Percentiles rank a stretch among this genome's conserved stretches.
These are phyloP conservation scores for Microsporum canis DNA, from an alignment of 2,329 filamentous ascomycete species.

Conservation along the genomic window DNA sequence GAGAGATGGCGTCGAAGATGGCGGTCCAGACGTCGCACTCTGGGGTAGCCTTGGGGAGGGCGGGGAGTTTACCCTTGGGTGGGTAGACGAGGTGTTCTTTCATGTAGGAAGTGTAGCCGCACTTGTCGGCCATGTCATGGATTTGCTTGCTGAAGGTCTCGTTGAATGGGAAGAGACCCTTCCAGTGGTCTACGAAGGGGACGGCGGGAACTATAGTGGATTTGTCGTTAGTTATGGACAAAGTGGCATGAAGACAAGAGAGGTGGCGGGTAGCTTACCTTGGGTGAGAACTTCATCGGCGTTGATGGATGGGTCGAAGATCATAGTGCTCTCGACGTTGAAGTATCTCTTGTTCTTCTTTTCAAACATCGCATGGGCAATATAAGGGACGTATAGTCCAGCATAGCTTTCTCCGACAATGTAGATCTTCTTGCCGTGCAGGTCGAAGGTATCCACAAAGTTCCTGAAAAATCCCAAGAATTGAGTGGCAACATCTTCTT, in stretches of 20 bases:
- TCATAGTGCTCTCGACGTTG: conserved; percentile 55
- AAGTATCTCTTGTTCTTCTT: conserved; percentile 55
- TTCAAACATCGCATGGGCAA: conserved; percentile 61
- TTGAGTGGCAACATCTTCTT: conserved; percentile 57
- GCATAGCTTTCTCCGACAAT: conserved; percentile 64
- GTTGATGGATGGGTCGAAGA: conserved; percentile 60
- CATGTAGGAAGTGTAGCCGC: conserved; percentile 37
- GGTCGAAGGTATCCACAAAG: conserved; percentile 58
- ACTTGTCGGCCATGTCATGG: conserved; percentile 31
- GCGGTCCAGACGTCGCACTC: conserved; percentile 49
- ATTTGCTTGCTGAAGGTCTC: conserved; percentile 32
- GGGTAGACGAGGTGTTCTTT: conserved; percentile 54
- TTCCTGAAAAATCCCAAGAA: conserved; percentile 72
- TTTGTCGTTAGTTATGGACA: not conserved
- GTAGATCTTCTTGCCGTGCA: conserved; percentile 58
- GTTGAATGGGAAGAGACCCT: conserved; percentile 37
- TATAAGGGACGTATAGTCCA: conserved; percentile 58
- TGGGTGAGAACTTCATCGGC: conserved; percentile 42
- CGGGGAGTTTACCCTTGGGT: conserved; percentile 49
- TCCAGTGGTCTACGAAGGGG: conserved; percentile 33
- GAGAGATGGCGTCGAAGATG: conserved; percentile 43
- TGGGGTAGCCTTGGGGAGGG: conserved; percentile 35
- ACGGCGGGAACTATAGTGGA: conserved; percentile 26
- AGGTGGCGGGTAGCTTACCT: conserved; percentile 21
- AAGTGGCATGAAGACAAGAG: not conserved